Conservation (phyloP, 352 stramenopile genomes). For the Peronospora farinosa region DNA sequence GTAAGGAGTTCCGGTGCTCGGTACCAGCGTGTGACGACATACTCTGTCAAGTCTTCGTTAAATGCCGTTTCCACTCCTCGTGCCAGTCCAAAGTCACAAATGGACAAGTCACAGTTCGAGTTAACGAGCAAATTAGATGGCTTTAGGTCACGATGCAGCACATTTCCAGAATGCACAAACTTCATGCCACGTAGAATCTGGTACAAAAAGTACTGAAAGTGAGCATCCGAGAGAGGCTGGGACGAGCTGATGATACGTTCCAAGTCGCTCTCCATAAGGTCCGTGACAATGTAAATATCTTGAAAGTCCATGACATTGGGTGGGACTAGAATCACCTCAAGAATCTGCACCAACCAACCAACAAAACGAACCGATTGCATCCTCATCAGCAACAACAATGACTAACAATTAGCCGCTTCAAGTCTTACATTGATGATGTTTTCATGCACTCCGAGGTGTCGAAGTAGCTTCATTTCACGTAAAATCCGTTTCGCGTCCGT, state of each 20-base stretch:
- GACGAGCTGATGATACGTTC: constrained; percentile 88
- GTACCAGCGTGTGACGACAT: constrained; percentile 93
- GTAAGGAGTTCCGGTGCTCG: constrained; percentile 79
- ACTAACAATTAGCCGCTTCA: background rate
- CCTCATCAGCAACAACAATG: background rate
- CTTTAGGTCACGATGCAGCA: constrained; percentile 88
- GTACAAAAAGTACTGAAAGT: constrained; percentile 89
- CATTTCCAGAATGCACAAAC: constrained; percentile 96
- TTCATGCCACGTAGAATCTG: constrained; percentile 93
- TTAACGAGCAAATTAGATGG: constrained; percentile 87
- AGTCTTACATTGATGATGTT: constrained; percentile 83
- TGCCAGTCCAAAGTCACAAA: constrained; percentile 90
- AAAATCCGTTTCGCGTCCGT: constrained; percentile 91
- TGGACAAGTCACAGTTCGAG: constrained; percentile 85
- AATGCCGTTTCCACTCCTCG: constrained; percentile 82
- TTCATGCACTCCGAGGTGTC: constrained; percentile 86
- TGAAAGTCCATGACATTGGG: constrained; percentile 82
- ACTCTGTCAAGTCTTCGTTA: constrained; percentile 82
- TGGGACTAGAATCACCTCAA: constrained; percentile 77
- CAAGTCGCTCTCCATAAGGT: constrained; percentile 90
- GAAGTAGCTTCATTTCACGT: constrained; percentile 90
- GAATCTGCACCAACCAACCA: constrained; percentile 40
- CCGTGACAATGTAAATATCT: constrained; percentile 89
- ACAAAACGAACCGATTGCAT: too few species aligned
- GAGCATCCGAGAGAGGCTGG: constrained; percentile 77